These are phyloP conservation scores for Cucurbita pepo DNA, from an alignment of 306 rosid genomes.

Conservation along the genomic window DNA sequence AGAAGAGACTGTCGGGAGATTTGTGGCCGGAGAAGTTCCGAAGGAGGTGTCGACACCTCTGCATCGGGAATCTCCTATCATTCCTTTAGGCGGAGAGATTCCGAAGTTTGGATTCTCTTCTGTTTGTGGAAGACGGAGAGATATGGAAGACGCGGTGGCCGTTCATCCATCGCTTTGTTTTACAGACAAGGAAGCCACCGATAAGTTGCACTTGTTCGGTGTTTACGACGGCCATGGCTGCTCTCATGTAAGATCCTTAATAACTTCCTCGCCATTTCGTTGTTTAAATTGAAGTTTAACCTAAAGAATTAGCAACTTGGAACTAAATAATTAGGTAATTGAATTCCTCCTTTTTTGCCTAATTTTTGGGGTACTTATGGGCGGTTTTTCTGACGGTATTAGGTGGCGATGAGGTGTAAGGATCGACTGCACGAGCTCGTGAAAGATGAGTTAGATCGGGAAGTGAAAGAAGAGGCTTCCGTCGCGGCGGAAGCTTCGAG, in stretches of 20 bases:
- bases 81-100: neutral
- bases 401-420: constrained; percentile 43
- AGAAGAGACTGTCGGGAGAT: constrained; percentile 2
- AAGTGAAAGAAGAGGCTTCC: neutral
- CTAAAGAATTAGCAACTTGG: neutral
- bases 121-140: constrained; percentile 42
- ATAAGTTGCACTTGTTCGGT: constrained; percentile 28
- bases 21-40: neutral
- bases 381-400: neutral
- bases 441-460: constrained; percentile 25
- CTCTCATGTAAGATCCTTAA: constrained; percentile 35
- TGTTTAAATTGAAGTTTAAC: neutral
- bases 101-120: constrained; percentile 40
- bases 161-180: constrained; percentile 15
- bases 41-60: neutral
- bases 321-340: neutral
- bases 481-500: neutral
- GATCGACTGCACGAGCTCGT: constrained; percentile 46
- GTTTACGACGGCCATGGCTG: constrained; percentile 70
- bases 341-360: neutral
- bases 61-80: neutral
- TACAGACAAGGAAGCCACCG: neutral
- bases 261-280: neutral
- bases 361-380: neutral
- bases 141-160: constrained; percentile 52